phyloP scores from a whole-genome alignment of 75 land plant genomes.

The Cupressus sempervirens region DNA sequence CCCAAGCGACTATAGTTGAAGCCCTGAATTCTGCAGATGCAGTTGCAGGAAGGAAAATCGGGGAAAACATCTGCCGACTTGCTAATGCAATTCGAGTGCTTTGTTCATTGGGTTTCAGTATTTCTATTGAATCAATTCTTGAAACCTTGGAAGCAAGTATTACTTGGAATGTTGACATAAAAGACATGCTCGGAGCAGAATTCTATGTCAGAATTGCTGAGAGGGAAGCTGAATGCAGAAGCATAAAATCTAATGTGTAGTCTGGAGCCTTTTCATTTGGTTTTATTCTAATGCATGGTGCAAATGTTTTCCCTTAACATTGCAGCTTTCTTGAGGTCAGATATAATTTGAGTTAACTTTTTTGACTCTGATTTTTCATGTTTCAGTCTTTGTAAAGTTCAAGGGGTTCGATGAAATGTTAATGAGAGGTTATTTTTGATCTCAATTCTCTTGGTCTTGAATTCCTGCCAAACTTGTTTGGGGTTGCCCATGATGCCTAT shows the following conservation, averaged over 20 bases:
- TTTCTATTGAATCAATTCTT: constrained; percentile 59
- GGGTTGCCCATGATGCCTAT: not conserved
- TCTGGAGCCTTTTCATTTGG: not conserved
- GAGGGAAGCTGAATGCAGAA: constrained; percentile 65
- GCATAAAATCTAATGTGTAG: constrained; percentile 14
- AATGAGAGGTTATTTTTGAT: not conserved
- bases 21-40: constrained; percentile 4
- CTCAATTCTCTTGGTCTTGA: not conserved
- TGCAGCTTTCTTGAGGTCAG: not conserved
- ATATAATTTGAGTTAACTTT: too few species aligned
- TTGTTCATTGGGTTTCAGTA: constrained; percentile 55
- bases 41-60: constrained; percentile 18
- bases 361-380: not conserved
- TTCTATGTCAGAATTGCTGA: constrained; percentile 75
- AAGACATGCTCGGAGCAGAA: constrained; percentile 86
- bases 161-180: constrained; percentile 45
- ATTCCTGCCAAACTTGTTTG: not conserved
- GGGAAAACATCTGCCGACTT: constrained; percentile 76
- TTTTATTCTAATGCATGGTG: not conserved
- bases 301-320: not conserved
- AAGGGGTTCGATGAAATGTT: not conserved
- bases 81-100: constrained; percentile 84
- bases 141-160: constrained; percentile 57
- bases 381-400: not conserved
- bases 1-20: constrained; percentile 2